phyloP scores from a whole-genome alignment of 768 basidiomycete species.

The Chalciporus piperatus region DNA sequence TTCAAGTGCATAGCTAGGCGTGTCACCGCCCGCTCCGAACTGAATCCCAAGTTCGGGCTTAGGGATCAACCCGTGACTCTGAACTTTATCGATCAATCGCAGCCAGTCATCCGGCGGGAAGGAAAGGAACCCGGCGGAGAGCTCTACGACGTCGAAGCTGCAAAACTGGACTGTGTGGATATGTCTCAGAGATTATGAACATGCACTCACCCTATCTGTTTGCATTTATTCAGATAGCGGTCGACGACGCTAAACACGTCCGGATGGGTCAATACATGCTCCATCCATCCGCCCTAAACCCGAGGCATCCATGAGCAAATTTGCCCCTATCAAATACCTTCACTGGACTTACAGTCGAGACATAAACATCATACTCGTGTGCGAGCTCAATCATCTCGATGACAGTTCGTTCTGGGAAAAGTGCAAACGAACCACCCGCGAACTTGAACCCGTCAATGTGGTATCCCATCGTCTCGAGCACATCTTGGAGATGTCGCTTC shows the following conservation, averaged over 20 bases:
- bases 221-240: slow-evolving; percentile 15
- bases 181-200: not conserved
- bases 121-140: slow-evolving; percentile 45
- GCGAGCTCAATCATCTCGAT: slow-evolving; percentile 38
- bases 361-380: slow-evolving; percentile 39
- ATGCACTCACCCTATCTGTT: slow-evolving; percentile 8
- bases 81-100: slow-evolving; percentile 38
- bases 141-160: slow-evolving; percentile 45
- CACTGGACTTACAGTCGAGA: slow-evolving; percentile 39
- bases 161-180: not conserved
- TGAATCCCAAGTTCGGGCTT: slow-evolving; percentile 47
- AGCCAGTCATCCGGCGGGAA: slow-evolving; percentile 45
- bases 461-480: slow-evolving; percentile 40
- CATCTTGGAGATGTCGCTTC: slow-evolving; percentile 39
- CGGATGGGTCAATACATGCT: slow-evolving; percentile 11
- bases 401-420: slow-evolving; percentile 41
- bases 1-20: slow-evolving; percentile 38
- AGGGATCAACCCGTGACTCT: slow-evolving; percentile 38
- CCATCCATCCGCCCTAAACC: slow-evolving; percentile 14
- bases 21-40: slow-evolving; percentile 46
- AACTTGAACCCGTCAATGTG: slow-evolving; percentile 47
- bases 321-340: not conserved
- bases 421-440: slow-evolving; percentile 41
- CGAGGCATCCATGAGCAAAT: not conserved
- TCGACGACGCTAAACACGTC: slow-evolving; percentile 6